Base-by-base conservation (phyloP, 2,329 filamentous ascomycete genomes). In the Phialocephala subalpina region DNA sequence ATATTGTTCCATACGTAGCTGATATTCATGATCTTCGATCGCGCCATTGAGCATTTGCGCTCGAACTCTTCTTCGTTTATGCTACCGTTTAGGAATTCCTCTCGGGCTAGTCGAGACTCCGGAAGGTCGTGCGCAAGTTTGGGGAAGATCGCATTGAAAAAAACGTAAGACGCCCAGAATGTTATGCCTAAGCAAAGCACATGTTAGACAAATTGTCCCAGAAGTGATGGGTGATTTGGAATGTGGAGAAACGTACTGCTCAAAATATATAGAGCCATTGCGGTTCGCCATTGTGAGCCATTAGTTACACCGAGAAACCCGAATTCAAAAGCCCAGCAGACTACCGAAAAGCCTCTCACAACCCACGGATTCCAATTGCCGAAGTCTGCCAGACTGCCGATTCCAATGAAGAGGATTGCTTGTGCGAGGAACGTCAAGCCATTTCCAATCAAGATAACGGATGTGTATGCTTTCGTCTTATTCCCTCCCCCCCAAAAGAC, bases 291-390 rank as follows among this genome's bases (percentile, higher is more conserved):
- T 69, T 75, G 70, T 4, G 60, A 40, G 7, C 72, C 65, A 16
- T 67, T 72, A 1, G 63, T 67, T 11, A 76, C 67, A 36, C 74
- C 74, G 8, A 76, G 53, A 36, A 76, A 74, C 6, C 74, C 74
- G 64, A 76, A 76, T 36, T 76, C 73, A 40, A 76, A 73, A 14
- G 68, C 74, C 70, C 70, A 75, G n/a, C 60, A 66, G 2, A 76
- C 40, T 2, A 76, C 67, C 6, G 74, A 75, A 42, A 76, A 76
- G 2, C 55, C 58, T 63, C 72, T 72, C 16, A 76, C 73, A 16
- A 76, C 72, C 74, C 74, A 76, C 11, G 70, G 73, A 49, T 75
- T 76, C 74, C 74, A 76, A 58, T 70, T 74, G 7, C 74, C 74
- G 64, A 70, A 75, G 58, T 76, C 74, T 18, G 74, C 74, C 63